Evolutionary conservation across 805 yeast genomes (phyloP).

Genomic region (Ogataea pini): DNA sequence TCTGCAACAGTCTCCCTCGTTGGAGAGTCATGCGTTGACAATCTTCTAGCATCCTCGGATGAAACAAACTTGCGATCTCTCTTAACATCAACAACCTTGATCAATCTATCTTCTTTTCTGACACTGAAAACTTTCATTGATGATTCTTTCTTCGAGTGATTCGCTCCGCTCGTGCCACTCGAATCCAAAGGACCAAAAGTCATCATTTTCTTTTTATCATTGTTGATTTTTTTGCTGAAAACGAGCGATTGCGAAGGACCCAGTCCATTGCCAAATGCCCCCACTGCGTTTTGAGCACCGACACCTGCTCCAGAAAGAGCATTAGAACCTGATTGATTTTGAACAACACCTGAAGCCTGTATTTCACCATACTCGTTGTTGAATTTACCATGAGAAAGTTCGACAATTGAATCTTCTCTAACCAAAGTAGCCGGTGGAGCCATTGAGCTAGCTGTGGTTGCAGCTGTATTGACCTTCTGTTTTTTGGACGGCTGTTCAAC

Average conservation of each 20-base stretch:
- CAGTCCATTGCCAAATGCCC: conserved; percentile 50
- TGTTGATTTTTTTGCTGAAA: conserved; percentile 48
- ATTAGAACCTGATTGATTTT: conserved; percentile 38
- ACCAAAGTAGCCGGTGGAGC: conserved; percentile 28
- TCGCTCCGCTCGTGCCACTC: neutral
- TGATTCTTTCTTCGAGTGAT: conserved; percentile 7
- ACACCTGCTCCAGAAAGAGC: conserved; percentile 16
- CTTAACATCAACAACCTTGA: conserved; percentile 22
- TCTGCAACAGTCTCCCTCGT: conserved; percentile 10
- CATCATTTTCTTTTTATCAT: conserved; percentile 42
- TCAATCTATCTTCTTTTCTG: conserved; percentile 25
- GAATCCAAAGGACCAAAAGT: conserved; percentile 24
- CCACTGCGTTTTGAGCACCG: conserved; percentile 9
- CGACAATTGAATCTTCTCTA: conserved; percentile 29
- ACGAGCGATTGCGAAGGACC: conserved; percentile 62
- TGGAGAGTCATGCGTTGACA: conserved; percentile 15
- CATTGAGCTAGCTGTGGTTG: conserved; percentile 11
- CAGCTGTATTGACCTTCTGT: conserved; percentile 8
- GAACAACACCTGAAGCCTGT: conserved; percentile 59
- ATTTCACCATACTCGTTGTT: conserved; percentile 51
- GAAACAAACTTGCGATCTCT: conserved; percentile 22
- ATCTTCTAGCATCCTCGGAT: conserved; percentile 23
- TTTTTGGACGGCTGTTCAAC: conserved; percentile 8
- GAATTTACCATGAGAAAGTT: conserved; percentile 21
- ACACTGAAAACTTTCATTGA: conserved; percentile 22